These are phyloP conservation scores for Zymoseptoria pseudotritici DNA, from an alignment of 2,329 filamentous ascomycete genomes.

Conservation along the genomic window DNA sequence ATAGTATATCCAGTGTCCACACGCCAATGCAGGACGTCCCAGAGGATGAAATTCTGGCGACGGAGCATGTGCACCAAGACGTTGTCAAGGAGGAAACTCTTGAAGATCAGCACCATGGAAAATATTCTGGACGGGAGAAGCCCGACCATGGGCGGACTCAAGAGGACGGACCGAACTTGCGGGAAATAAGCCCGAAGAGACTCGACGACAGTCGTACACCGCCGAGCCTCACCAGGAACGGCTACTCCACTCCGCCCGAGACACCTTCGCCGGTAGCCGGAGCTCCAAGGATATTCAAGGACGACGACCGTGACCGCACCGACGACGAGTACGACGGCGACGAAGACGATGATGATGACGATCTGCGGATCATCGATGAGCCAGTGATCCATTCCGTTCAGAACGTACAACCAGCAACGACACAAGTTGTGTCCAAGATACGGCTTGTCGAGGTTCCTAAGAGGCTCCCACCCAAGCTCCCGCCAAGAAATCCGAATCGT, in stretches of 20 bases:
- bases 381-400: slow-evolving; percentile 56
- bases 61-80: slow-evolving; percentile 3
- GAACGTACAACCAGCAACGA: slow-evolving; percentile 50
- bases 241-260: slow-evolving; percentile 27
- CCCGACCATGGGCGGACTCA: background rate
- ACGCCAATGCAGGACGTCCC: slow-evolving; percentile 23
- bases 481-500: slow-evolving; percentile 59
- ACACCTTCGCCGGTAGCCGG: slow-evolving; percentile 20
- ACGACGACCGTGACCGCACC: slow-evolving; percentile 25
- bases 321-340: slow-evolving; percentile 39
- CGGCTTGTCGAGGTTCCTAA: slow-evolving; percentile 81
- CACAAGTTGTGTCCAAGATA: slow-evolving; percentile 52
- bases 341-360: slow-evolving; percentile 44
- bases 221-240: slow-evolving; percentile 17
- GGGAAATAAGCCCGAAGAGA: slow-evolving; percentile 1
- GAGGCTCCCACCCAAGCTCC: slow-evolving; percentile 68
- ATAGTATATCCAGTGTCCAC: slow-evolving; percentile 15
- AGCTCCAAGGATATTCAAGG: background rate
- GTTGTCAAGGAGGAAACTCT: background rate
- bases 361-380: slow-evolving; percentile 41
- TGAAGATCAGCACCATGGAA: background rate
- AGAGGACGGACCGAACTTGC: background rate
- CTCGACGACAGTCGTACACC: background rate
- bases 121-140: background rate
- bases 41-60: slow-evolving; percentile 21